Percentiles rank a stretch among this genome's conserved stretches.
These are phyloP conservation scores for Pyrenochaeta sp. DNA, from an alignment of 2,329 filamentous ascomycete genomes.

Conservation along the genomic window DNA sequence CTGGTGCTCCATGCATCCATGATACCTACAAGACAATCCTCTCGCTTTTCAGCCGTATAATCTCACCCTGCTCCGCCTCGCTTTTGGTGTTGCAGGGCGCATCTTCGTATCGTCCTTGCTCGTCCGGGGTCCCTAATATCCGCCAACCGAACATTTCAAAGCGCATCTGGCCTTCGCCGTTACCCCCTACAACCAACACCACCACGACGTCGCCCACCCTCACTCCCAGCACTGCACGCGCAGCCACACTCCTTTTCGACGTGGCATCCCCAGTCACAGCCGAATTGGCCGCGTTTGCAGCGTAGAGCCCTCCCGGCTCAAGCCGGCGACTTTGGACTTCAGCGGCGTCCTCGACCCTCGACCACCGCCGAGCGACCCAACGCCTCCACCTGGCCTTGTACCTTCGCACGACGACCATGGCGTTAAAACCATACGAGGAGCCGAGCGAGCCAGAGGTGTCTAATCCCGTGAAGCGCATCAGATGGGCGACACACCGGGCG, in stretches of 20 bases:
- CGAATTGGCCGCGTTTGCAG: conserved; percentile 42
- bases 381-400: neutral
- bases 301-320: conserved; percentile 50
- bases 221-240: conserved; percentile 13
- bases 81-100: conserved; percentile 15
- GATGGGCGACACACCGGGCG: conserved; percentile 96
- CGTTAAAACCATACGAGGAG: conserved; percentile 26
- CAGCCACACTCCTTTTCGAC: conserved; percentile 6
- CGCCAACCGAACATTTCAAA: conserved; percentile 5
- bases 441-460: conserved; percentile 61
- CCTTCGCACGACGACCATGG: conserved; percentile 20
- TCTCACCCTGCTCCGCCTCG: conserved; percentile 13
- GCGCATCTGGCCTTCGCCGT: conserved; percentile 16
- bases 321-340: conserved; percentile 41
- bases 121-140: conserved; percentile 21
- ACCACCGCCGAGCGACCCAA: conserved; percentile 16
- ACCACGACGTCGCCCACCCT: conserved; percentile 16
- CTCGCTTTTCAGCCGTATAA: conserved; percentile 10
- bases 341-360: conserved; percentile 33
- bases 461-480: conserved; percentile 76
- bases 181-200: conserved; percentile 26
- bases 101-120: conserved; percentile 10
- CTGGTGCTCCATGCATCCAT: neutral
- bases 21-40: neutral
- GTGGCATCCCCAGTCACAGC: conserved; percentile 9